Conservation (phyloP, 805 yeast species). For the Candida namnaoensis region DNA sequence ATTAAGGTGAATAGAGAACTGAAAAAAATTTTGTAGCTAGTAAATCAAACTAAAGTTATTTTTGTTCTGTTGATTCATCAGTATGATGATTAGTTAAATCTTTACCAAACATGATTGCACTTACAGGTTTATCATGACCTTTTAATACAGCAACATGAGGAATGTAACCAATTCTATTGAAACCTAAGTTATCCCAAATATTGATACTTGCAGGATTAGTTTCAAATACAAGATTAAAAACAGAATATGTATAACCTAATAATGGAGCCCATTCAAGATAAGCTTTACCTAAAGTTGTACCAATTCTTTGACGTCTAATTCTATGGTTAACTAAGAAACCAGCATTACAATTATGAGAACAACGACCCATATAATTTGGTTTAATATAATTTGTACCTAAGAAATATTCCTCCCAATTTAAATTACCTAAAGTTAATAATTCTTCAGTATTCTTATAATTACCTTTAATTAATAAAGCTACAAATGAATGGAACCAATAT, state of each 20-base stretch:
- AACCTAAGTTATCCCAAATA: constrained; percentile 82
- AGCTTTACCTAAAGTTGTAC: constrained; percentile 56
- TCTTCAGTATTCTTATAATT: constrained; percentile 17
- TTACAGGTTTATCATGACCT: constrained; percentile 54
- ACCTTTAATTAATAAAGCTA: constrained; percentile 51
- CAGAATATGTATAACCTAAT: constrained; percentile 74
- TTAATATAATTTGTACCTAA: constrained; percentile 76
- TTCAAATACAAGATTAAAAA: constrained; percentile 81
- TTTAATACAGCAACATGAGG: constrained; percentile 68
- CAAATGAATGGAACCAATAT: constrained; percentile 63
- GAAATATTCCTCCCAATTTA: constrained; percentile 37
- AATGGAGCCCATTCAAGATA: constrained; percentile 69
- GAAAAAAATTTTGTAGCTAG: no score
- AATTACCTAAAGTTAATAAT: no score
- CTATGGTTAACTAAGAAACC: constrained; percentile 65
- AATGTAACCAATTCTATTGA: constrained; percentile 67
- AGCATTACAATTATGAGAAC: constrained; percentile 82
- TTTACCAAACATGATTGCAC: constrained; percentile 74
- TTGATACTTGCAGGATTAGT: constrained; percentile 66
- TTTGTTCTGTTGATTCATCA: not conserved
- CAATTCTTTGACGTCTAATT: constrained; percentile 61
- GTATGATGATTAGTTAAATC: constrained; percentile 28
- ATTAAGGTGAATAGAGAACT: no score
- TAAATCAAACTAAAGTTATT: no score
- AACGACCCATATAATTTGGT: constrained; percentile 81